These are phyloP conservation scores for Groenewaldozyma sp. DNA, from an alignment of 1,139 yeast genomes.

Conservation along the genomic window DNA sequence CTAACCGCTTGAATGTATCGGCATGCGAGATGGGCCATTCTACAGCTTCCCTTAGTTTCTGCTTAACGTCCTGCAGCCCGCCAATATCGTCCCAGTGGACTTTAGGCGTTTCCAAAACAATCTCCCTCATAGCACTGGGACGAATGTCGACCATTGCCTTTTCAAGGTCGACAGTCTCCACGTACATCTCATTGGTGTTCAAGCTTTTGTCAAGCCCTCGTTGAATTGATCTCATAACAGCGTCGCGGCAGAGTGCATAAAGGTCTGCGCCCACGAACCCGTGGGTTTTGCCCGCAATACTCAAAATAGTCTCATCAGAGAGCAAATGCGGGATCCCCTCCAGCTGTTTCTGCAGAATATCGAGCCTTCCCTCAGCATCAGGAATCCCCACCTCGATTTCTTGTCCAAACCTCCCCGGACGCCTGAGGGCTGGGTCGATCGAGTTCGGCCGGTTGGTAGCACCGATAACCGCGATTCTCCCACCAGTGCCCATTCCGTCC, in stretches of 20 bases:
- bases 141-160: slow-evolving; percentile 66
- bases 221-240: slow-evolving; percentile 76
- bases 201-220: slow-evolving; percentile 39
- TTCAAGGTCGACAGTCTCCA: slow-evolving; percentile 46
- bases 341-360: slow-evolving; percentile 61
- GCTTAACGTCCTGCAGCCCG: slow-evolving; percentile 79
- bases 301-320: slow-evolving; percentile 42
- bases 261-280: slow-evolving; percentile 97
- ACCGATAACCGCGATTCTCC: slow-evolving; percentile 66
- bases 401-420: slow-evolving; percentile 92
- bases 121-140: slow-evolving; percentile 97
- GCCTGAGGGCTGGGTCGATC: slow-evolving; percentile 76
- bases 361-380: slow-evolving; percentile 89
- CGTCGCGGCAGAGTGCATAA: slow-evolving; percentile 77
- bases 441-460: slow-evolving; percentile 77
- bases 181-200: slow-evolving; percentile 32
- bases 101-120: slow-evolving; percentile 86
- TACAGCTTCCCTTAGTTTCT: slow-evolving; percentile 76
- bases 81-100: slow-evolving; percentile 94
- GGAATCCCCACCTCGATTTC: slow-evolving; percentile 98
- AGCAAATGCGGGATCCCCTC: slow-evolving; percentile 56
- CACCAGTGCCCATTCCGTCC: slow-evolving; percentile 77
- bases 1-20: slow-evolving; percentile 63
- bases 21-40: slow-evolving; percentile 85
- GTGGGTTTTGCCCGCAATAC: slow-evolving; percentile 70